Evolutionary conservation across 257 asterid species (phyloP).

Genomic region (Gentiana straminea): DNA sequence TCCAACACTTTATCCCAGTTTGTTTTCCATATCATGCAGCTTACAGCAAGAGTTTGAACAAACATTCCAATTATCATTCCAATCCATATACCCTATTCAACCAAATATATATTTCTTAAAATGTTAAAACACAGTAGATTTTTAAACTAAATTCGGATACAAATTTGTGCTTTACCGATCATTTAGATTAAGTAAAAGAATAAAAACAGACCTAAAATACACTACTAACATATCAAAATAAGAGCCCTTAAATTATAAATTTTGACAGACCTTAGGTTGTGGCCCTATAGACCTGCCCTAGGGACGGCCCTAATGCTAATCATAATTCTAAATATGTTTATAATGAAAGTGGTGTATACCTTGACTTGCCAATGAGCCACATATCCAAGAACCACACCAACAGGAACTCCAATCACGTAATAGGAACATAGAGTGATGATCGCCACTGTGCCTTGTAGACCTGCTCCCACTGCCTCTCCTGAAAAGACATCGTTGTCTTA

Average conservation of each 20-base stretch:
- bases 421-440: conserved; percentile 58
- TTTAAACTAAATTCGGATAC: too few species aligned
- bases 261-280: too few species aligned
- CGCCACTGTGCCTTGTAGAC: conserved; percentile 61
- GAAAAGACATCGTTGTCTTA: neutral
- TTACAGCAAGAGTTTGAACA: conserved; percentile 47
- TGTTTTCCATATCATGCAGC: conserved; percentile 68
- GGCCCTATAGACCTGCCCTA: too few species aligned
- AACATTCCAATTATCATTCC: conserved; percentile 68
- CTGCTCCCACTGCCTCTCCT: conserved; percentile 91
- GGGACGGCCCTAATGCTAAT: too few species aligned
- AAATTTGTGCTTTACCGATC: too few species aligned
- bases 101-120: neutral
- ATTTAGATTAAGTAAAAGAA: too few species aligned
- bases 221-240: too few species aligned
- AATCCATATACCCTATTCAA: conserved; percentile 75
- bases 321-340: too few species aligned
- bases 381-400: conserved; percentile 62
- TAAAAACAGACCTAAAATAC: too few species aligned
- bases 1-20: conserved; percentile 63
- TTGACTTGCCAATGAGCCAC: conserved; percentile 43
- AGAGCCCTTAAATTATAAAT: too few species aligned
- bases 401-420: conserved; percentile 55
- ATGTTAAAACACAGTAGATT: too few species aligned
- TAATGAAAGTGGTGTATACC: conserved; percentile 18